Evolutionary conservation across 345 rosid genomes (phyloP), one percentile per base, ranked within the genome.

Genomic region (Passiflora organensis): DNA sequence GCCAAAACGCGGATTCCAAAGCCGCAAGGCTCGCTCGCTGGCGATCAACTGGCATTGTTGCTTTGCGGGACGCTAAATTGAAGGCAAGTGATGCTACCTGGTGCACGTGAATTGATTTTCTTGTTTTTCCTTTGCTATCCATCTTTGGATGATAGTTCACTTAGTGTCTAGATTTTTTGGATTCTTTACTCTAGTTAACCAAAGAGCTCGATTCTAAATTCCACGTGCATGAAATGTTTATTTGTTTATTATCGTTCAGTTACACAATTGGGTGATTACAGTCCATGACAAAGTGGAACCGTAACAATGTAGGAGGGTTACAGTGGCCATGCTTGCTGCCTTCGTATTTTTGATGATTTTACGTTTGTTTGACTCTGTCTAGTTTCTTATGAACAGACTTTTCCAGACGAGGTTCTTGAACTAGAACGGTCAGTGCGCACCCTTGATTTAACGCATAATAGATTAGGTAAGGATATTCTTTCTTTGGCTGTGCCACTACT

Each of bases 21-120:
- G 86, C 86, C 37, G 66, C 53, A 58, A 74, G 89, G 75, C n/a
- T 77, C 51, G 72, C 90, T 2, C 80, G 95, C 17, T 88, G 98
- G 98, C 88, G 96, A 70, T 82, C 96, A 47, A 88, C 98, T 21
- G 98, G 98, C 69, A 88, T 91, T 66, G 90, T 91, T 55, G 89
- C 89, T 22, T 66, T 91, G 23, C 95, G 98, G 28, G 96, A 91
- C 70, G 62, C 93, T 58, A 91, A 86, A 84, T 77, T 91, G 78
- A 91, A 88, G 95, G 98, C 67, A 71, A 64, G 28, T 28, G n/a
- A 48, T 1, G 12, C 6, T 13, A 24, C 11, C 5, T 42, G 28
- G 10, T 22, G 1, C 16, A n/a, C 12, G 2, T 24, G 48, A 21
- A 9, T 48, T 6, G 4, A 24, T n/a, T 42, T 32, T 43, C 12